phyloP scores from a whole-genome alignment of 345 rosid species.

The Durio zibethinus region DNA sequence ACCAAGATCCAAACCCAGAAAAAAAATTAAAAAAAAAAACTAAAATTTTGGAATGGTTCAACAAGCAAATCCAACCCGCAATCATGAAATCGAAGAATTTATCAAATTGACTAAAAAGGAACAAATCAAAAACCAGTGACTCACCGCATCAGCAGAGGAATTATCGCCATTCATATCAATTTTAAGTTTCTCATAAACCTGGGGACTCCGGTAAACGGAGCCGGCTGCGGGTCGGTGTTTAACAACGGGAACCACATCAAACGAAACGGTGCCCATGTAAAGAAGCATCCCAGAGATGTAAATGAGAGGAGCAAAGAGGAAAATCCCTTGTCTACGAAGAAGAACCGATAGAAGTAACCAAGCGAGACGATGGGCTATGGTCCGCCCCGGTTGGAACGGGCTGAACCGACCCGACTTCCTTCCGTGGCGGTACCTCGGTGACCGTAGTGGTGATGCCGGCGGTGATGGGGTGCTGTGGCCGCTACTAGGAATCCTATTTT shows the following conservation, averaged over 20 bases:
- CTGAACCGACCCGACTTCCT: constrained; percentile 60
- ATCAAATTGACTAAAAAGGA: constrained; percentile 8
- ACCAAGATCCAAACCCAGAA: constrained; percentile 16
- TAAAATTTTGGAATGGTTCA: background rate
- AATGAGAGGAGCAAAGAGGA: constrained; percentile 88
- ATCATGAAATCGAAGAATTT: background rate
- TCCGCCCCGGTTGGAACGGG: constrained; percentile 44
- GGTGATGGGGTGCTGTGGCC: constrained; percentile 98
- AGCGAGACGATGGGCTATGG: constrained; percentile 78
- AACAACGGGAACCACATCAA: constrained; percentile 66
- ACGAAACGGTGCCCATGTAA: constrained; percentile 92
- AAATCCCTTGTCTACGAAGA: constrained; percentile 88
- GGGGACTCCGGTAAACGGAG: constrained; percentile 88
- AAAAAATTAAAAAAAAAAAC: background rate
- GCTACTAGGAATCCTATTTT: constrained; percentile 76
- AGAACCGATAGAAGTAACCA: constrained; percentile 83
- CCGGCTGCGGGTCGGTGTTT: constrained; percentile 70
- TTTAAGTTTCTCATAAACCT: constrained; percentile 74
- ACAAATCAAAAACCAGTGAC: constrained; percentile 20
- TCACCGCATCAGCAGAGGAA: constrained; percentile 87
- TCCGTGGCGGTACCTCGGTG: constrained; percentile 83
- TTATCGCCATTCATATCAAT: constrained; percentile 92
- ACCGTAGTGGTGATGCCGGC: constrained; percentile 84
- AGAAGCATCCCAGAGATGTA: constrained; percentile 95
- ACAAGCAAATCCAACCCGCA: constrained; percentile 6